Base-by-base conservation (phyloP, 805 yeast species). In the Candida yuanshanica region DNA sequence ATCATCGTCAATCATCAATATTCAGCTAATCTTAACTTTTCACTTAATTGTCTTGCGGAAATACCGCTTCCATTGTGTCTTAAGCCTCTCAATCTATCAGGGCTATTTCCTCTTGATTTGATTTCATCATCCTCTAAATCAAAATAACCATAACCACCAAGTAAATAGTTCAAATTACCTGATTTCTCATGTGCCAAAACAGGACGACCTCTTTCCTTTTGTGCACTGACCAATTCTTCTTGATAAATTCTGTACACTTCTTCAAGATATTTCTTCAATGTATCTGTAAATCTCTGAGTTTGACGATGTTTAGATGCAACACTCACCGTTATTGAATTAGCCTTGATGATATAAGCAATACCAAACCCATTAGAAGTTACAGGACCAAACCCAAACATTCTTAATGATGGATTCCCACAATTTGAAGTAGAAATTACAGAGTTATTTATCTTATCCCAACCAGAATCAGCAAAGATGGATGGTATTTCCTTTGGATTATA, bases 301-400 rank as follows among this genome's bases (percentile, higher is more conserved):
- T 89, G 97, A 42, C 96, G 73, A 62, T 83, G 90, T 63, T 87
- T 89, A 12, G 96, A 87, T 21, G 93, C 80, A 4, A 85, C 83
- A 38, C 95, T 87, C 9, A 89, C 74, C 2, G 89, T 77, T 21
- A 89, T 77, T 17, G 87, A 79, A 55, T 87, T 85, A 33, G 70
- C 77, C 60, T 90, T 88, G 51, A 89, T 83, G 50, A 89, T 86
- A 59, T 89, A 89, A 5, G 95, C 96, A 27, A 89, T 74, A n/a
- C 96, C 96, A 61, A 83, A 88, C 3, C 97, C 97, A 55, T 86
- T 90, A 36, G 88, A 83, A 12, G 83, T 72, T 2, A 88, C 90
- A 3, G 97, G 96, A 4, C 96, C 95, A 56, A 89, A 89, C 0
- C 97, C 97, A 66, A 89, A 89, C 37, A 83, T 69, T 47, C 83